Conservation (phyloP, 805 yeast genomes). For the Ogataea philodendri region DNA sequence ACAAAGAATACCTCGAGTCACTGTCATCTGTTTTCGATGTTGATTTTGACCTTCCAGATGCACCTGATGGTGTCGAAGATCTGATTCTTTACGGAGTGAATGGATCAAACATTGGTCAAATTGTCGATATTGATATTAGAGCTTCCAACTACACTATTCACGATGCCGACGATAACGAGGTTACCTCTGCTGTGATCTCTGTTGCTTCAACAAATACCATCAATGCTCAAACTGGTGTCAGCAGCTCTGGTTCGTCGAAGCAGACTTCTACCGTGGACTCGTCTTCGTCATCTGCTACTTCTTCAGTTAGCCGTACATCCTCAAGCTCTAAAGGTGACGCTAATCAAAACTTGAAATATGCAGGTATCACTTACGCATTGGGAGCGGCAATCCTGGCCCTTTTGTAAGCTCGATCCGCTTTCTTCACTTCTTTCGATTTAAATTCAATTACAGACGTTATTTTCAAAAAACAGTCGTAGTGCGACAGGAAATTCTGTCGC, state of each 20-base stretch:
- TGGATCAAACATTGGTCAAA: constrained; percentile 43
- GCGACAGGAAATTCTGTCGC: no score
- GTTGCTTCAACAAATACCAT: constrained; percentile 37
- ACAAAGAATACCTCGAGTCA: constrained; percentile 35
- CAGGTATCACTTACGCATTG: constrained; percentile 33
- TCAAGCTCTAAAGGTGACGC: constrained; percentile 27
- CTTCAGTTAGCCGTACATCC: constrained; percentile 20
- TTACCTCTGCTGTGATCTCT: constrained; percentile 38
- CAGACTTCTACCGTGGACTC: constrained; percentile 22
- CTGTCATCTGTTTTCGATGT: constrained; percentile 44
- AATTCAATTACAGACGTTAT: constrained; percentile 8
- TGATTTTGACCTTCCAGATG: constrained; percentile 47
- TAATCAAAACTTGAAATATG: constrained; percentile 17
- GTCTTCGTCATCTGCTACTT: constrained; percentile 17
- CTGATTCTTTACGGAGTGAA: constrained; percentile 50
- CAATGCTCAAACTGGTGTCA: constrained; percentile 30
- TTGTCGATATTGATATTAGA: constrained; percentile 39
- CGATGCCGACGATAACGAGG: constrained; percentile 35
- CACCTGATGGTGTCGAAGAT: constrained; percentile 42
- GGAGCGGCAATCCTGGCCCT: constrained; percentile 40
- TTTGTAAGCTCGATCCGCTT: constrained; percentile 29
- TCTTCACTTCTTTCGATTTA: constrained; percentile 4
- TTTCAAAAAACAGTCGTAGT: constrained; percentile 2
- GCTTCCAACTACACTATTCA: constrained; percentile 42
- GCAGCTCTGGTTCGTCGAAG: no score